Base-by-base conservation (phyloP, 257 asterid genomes). In the Buddleja alternifolia region DNA sequence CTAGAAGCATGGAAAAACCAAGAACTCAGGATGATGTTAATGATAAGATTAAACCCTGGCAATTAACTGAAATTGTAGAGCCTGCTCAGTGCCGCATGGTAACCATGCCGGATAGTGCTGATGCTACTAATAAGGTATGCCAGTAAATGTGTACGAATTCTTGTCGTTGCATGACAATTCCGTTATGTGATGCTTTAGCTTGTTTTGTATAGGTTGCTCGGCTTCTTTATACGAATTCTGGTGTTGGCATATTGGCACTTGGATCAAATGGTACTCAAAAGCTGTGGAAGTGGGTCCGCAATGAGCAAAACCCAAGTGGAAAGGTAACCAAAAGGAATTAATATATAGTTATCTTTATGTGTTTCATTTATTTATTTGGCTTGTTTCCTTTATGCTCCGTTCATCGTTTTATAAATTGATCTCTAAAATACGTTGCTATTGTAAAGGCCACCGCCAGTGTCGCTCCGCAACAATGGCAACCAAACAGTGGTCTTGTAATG, bases 241-340 rank as follows among this genome's bases (percentile, higher is more conserved):
- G 98, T 25, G 87, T 85, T 73, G 97, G 97, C 52, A 57, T 93
- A 45, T 73, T 93, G 82, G 97, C 96, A 58, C 94, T 93, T 73
- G 95, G 96, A 60, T 86, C 98, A 47, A 86, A 88, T 81, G 98
- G 98, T 72, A 72, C 77, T 60, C 98, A 90, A 73, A 88, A 85
- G 82, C 88, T 90, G 64, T 93, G 98, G 97, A 93, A 90, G 83
- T 93, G 98, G 98, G 77, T 37, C 16, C 96, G 95, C 73, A 88
- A 53, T 73, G 98, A 93, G 51, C 90, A 86, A 80, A 93, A 93
- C 71, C 97, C 94, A 4, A 81, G 73, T 72, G 97, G 96, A 80
- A 90, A 88, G 96, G 97, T 93, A 79, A 64, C 42, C 25, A 12
- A 36, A 64, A 23, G 34, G n/a, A 58, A 55, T 17, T 29, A 5